Evolutionary conservation across 352 stramenopile species (phyloP), one percentile per base, ranked within the genome.

Genomic region (Halophytophthora polymorphica): DNA sequence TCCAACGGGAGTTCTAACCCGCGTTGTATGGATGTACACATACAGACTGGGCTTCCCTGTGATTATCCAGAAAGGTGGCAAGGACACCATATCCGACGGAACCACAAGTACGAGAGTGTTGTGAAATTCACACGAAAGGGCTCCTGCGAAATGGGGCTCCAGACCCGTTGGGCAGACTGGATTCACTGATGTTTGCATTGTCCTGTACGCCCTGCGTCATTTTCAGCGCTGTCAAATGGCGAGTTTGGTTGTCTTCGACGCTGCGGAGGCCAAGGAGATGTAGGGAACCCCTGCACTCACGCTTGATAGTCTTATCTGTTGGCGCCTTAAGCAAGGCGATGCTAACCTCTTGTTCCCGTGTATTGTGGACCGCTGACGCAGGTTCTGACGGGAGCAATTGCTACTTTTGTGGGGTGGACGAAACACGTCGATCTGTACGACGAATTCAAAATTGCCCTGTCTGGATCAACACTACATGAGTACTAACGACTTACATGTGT

Each of bases 231-330:
- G 18, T 63, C 65, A n/a, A 86, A 77, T 42, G 58, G 73, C 25
- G 69, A 86, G 29, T 81, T 81, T 42, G 83, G 86, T 3, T 88
- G 77, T n/a, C 77, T 86, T 14, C 71, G 91, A 17, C 82, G 92
- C 2, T 98, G 89, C 44, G 92, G 92, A 28, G 92, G 92, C 17
- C 85, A 98, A 64, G 92, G 92, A 52, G 92, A 98, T 57, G 83
- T 98, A 70, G 31, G 67, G 41, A 11, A 0, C 12, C 34, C 13
- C 23, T 53, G 17, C n/a, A 52, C n/a, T 25, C 5, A 48, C 43
- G n/a, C 34, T 22, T 18, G 39, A 10, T 2, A 29, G 28, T 31
- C 38, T 55, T 45, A 4, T 31, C 25, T 8, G 25, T 10, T 10
- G 25, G 25, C 25, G 8, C 4, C 25, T 31, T 4, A 4, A 31